Evolutionary conservation across 106 monocot species (phyloP).

Genomic region (Chionographis japonica): DNA sequence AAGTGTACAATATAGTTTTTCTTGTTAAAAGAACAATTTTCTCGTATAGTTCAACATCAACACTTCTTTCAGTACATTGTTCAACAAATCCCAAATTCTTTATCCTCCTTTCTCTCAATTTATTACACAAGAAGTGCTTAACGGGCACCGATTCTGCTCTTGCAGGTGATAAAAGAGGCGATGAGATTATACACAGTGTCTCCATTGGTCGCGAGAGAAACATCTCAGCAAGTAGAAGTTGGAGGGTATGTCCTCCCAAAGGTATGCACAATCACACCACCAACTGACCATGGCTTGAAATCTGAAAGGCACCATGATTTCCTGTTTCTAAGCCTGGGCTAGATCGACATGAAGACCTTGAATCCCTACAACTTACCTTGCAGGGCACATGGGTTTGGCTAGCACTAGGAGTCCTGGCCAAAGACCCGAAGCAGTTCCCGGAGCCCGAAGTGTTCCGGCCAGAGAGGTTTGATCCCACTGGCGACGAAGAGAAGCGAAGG

Average conservation of each 20-base stretch:
- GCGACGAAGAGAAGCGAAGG: conserved; percentile 30
- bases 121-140: not conserved
- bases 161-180: conserved; percentile 77
- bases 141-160: not conserved
- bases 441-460: conserved; percentile 40
- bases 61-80: too few relatives aligned
- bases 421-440: conserved; percentile 38
- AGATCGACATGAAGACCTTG: too few relatives aligned
- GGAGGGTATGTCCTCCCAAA: conserved; percentile 80
- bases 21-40: too few relatives aligned
- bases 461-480: conserved; percentile 31
- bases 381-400: conserved; percentile 70
- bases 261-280: conserved; percentile 20
- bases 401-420: conserved; percentile 31
- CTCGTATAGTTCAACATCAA: too few relatives aligned
- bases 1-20: too few relatives aligned
- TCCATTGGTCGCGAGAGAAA: conserved; percentile 81
- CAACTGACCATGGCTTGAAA: not conserved
- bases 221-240: conserved; percentile 57
- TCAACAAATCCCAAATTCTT: too few relatives aligned
- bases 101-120: too few relatives aligned
- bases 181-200: conserved; percentile 84
- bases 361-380: not conserved
- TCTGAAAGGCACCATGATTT: not conserved
- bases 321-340: too few relatives aligned